Percentiles rank a stretch among this genome's conserved stretches.
Evolutionary conservation across 495 filamentous ascomycete species (phyloP).

Genomic region (Aspergillus sparsus): DNA sequence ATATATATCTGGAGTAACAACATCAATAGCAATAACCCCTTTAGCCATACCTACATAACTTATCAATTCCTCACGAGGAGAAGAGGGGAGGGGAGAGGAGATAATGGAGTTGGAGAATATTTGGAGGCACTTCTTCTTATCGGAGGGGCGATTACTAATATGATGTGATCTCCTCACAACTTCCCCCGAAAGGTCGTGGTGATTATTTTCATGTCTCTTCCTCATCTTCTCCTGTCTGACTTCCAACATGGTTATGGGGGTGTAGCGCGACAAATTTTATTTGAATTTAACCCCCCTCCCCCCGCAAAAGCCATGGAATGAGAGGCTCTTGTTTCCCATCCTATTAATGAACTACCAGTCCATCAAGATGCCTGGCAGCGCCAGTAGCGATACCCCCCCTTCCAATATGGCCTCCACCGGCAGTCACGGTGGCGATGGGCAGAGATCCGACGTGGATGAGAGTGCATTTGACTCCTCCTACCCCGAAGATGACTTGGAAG

Average conservation of each 20-base stretch:
- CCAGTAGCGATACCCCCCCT: conserved; percentile 18
- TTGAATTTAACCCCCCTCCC: too few relatives aligned
- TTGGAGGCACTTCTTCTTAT: conserved; percentile 4
- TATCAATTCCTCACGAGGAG: too few relatives aligned
- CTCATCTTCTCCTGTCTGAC: neutral
- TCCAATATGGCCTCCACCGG: conserved; percentile 16
- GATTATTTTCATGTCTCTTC: neutral
- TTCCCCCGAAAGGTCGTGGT: neutral
- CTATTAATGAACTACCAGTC: conserved; percentile 43
- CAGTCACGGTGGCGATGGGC: conserved; percentile 7
- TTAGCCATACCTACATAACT: too few relatives aligned
- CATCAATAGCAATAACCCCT: too few relatives aligned
- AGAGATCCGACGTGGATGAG: conserved; percentile 7
- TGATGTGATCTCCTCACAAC: neutral
- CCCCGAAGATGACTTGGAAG: conserved; percentile 10
- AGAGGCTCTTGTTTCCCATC: neutral
- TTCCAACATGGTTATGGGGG: too few relatives aligned
- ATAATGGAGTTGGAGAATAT: neutral
- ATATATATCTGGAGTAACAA: too few relatives aligned
- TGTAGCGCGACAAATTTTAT: too few relatives aligned
- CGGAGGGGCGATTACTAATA: neutral
- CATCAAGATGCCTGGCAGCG: conserved; percentile 37
- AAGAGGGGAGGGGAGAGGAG: neutral
- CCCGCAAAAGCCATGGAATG: neutral
- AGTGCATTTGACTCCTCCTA: conserved; percentile 1